These are phyloP conservation scores for Linaria vulgaris DNA, from an alignment of 257 asterid species.

Conservation along the genomic window DNA sequence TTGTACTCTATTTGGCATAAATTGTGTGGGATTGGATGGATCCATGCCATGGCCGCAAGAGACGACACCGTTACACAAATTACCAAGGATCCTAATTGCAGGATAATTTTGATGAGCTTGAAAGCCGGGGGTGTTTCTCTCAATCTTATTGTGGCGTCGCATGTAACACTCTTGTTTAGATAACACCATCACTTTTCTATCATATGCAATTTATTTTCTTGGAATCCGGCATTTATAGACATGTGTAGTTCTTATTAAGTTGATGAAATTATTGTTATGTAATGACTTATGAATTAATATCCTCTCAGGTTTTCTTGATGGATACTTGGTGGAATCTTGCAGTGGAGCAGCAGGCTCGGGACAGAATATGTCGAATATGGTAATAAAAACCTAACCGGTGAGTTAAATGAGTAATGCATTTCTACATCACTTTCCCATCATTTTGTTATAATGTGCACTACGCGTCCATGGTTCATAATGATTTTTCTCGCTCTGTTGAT, in stretches of 20 bases:
- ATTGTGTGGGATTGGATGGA: constrained; percentile 79
- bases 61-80: constrained; percentile 77
- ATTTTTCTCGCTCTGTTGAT: neutral
- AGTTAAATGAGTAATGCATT: too few relatives aligned
- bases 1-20: constrained; percentile 56
- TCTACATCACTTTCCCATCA: too few relatives aligned
- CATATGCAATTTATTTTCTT: constrained; percentile 12
- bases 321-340: constrained; percentile 99
- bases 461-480: too few relatives aligned
- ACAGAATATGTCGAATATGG: constrained; percentile 91
- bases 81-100: constrained; percentile 75
- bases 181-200: neutral
- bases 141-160: constrained; percentile 93
- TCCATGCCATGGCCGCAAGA: constrained; percentile 80
- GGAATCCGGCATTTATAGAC: too few relatives aligned
- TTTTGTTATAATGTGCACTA: too few relatives aligned
- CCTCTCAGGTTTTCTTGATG: constrained; percentile 85
- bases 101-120: constrained; percentile 87
- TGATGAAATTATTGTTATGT: too few relatives aligned
- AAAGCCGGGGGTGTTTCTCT: constrained; percentile 98
- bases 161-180: constrained; percentile 43
- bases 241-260: too few relatives aligned
- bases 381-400: constrained; percentile 88
- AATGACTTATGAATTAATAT: constrained; percentile 10
- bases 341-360: constrained; percentile 94